Base-by-base conservation (phyloP, 148 eudicot species). In the Spergularia bocconei region DNA sequence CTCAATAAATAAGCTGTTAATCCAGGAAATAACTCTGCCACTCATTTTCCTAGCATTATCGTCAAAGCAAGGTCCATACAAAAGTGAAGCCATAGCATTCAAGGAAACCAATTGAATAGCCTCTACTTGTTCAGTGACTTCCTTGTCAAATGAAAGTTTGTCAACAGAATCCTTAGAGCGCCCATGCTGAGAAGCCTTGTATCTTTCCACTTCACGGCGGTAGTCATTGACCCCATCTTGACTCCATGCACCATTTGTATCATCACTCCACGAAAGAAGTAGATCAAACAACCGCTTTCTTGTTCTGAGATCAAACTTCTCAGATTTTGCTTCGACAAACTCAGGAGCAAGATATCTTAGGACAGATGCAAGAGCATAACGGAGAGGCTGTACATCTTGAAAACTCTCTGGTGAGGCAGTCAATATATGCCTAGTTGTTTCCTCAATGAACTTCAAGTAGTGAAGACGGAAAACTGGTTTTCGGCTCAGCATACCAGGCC, bases 41-140 rank as follows among this genome's bases (percentile, higher is more conserved):
- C 97, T 87, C 99, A 95, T 95, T 87, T 92, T 95, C 82, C 97
- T 90, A 65, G 97, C 99, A 80, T 88, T 95, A 86, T 95, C 99
- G 74, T 95, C 99, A 82, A 95, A 92, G 84, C 99, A 95, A 78
- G 99, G 99, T 69, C 99, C 99, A 82, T 95, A 92, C 53, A 95
- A 81, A 47, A 95, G 84, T 13, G 99, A 91, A 54, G 99, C 98
- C 97, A 95, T 88, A 67, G 97, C 99, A 80, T 95, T 91, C 91
- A 95, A 86, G 74, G 99, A 92, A 29, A 97, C 99, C 98, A 97
- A 89, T 69, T 92, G 99, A 77, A 95, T 95, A 48, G 99, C 97
- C 77, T 95, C 99, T 20, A 95, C 93, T 87, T 95, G 99, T 79
- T 95, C 99, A 75, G 80, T 84, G 79, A 95, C 72, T 78, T 95